Conservation (phyloP, 2,329 filamentous ascomycete species). For the Sodiomyces alkalinus region DNA sequence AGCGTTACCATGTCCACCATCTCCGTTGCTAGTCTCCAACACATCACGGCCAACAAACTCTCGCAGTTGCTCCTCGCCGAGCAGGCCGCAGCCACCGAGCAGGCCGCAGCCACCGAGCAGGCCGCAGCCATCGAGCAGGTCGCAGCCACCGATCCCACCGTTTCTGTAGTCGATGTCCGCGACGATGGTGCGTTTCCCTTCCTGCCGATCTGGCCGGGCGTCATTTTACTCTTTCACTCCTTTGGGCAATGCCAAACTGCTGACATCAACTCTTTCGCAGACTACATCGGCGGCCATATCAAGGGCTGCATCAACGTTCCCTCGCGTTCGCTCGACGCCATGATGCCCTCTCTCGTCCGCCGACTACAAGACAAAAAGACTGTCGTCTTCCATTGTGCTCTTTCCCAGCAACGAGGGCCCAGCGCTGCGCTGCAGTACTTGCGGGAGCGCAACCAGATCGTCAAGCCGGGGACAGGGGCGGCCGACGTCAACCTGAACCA, state of each 20-base stretch:
- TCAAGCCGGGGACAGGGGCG: conserved; percentile 13
- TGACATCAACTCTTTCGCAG: conserved; percentile 25
- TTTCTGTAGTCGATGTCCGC: conserved; percentile 78
- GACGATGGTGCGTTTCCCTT: conserved; percentile 47
- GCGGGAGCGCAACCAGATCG: conserved; percentile 45
- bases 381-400: conserved; percentile 87
- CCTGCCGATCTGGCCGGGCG: too few relatives aligned
- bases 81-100: conserved; percentile 23
- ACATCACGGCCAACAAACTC: conserved; percentile 55
- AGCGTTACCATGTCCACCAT: conserved; percentile 42
- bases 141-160: conserved; percentile 22
- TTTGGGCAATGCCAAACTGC: not conserved
- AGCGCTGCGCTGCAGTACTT: conserved; percentile 69
- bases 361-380: conserved; percentile 61
- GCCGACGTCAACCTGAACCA: conserved; percentile 29
- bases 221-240: too few relatives aligned
- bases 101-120: conserved; percentile 22
- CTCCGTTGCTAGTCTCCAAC: conserved; percentile 46
- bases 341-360: conserved; percentile 69
- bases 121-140: conserved; percentile 24
- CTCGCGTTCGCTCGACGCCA: conserved; percentile 54
- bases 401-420: conserved; percentile 84
- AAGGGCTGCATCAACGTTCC: conserved; percentile 62
- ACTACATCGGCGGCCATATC: conserved; percentile 88
- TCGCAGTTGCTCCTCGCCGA: conserved; percentile 45